These are phyloP conservation scores for Wickerhamomyces ciferrii DNA, from an alignment of 805 yeast genomes.

Conservation along the genomic window DNA sequence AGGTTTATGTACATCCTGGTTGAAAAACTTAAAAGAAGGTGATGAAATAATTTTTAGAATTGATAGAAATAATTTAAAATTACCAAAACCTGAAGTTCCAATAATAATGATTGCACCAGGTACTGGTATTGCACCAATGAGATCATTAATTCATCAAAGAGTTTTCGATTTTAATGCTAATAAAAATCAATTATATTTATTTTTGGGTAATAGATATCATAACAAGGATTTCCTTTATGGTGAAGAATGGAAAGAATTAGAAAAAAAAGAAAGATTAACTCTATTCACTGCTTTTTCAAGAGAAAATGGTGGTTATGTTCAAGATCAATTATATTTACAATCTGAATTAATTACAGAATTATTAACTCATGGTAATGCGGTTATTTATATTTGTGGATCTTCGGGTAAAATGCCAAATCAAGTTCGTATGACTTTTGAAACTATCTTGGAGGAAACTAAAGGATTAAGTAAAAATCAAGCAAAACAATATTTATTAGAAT, in stretches of 20 bases:
- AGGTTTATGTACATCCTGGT: constrained; percentile 82
- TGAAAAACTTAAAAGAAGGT: constrained; percentile 43
- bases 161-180: constrained; percentile 12
- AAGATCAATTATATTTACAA: constrained; percentile 57
- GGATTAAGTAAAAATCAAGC: constrained; percentile 39
- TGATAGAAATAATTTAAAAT: constrained; percentile 38
- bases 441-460: constrained; percentile 45
- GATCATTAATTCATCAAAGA: constrained; percentile 51
- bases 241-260: constrained; percentile 42
- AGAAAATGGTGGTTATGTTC: constrained; percentile 66
- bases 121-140: constrained; percentile 94
- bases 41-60: constrained; percentile 50
- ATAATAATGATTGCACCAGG: constrained; percentile 85
- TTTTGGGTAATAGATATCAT: constrained; percentile 69
- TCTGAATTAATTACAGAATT: constrained; percentile 44
- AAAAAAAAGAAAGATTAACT: constrained; percentile 28
- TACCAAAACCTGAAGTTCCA: constrained; percentile 35
- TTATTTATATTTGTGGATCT: constrained; percentile 84
- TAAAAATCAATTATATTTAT: constrained; percentile 40
- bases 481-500: constrained; percentile 40
- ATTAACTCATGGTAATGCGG: constrained; percentile 49
- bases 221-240: constrained; percentile 67
- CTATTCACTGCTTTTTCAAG: constrained; percentile 45
- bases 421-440: constrained; percentile 74
- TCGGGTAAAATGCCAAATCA: constrained; percentile 92